Base-by-base conservation (phyloP, 257 asterid genomes). In the Eustoma russellianum region DNA sequence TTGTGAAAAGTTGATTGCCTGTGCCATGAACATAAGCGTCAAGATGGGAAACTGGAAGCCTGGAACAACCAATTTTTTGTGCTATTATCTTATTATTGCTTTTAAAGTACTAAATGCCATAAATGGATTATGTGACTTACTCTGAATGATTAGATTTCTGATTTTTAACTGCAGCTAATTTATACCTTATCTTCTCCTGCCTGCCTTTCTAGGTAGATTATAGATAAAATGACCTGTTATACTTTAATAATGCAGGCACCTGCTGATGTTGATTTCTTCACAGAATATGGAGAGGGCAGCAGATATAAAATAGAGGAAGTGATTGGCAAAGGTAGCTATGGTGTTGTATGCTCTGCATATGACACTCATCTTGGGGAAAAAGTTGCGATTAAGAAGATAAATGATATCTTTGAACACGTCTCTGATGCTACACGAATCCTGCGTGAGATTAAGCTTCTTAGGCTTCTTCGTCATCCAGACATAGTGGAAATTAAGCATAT, bases 361-460 rank as follows among this genome's bases (percentile, higher is more conserved):
- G 98, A 90, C 66, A 78, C 94, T 15, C 98, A 80, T 72, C 70
- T 81, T 6, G 87, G 95, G 16, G 96, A 83, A 67, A 90, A 90
- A 66, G 98, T 90, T 52, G 98, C 98, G 49, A 90, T 90, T 17
- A 90, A 90, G 64, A 90, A 90, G 76, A 90, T 90, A 77, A 90
- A 87, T 52, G 96, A 90, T 50, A 86, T 90, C 55, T 90, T 90
- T 34, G 98, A 90, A 58, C 98, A 90, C 41, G 91, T 86, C 60
- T 86, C 98, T 3, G 98, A 90, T 78, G 98, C 98, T 57, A 90
- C 96, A 35, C 82, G 98, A 9, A 90, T 90, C 65, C 90, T 90
- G 53, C 86, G 98, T 3, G 98, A 90, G 78, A 85, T 90, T 52
- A 90, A 90, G 78, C 96, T 90, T 72, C 98, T 90, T 47, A 78